These are phyloP conservation scores for Caryopteris hybrid DNA, from an alignment of 305 asterid species.

Conservation along the genomic window DNA sequence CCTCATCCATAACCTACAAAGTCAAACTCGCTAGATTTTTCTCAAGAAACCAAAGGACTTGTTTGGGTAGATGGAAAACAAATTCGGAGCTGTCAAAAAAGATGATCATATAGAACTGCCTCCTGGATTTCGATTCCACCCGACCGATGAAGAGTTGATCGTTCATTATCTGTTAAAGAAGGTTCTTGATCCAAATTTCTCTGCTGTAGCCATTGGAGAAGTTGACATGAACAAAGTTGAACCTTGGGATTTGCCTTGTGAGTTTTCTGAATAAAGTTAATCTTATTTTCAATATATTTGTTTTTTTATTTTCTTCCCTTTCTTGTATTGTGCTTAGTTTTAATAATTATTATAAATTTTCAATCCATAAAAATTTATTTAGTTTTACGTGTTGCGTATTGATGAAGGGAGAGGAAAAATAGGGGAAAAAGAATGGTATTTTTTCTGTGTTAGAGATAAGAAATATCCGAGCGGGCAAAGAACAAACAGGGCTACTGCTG, in stretches of 20 bases:
- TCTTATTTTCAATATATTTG: background rate
- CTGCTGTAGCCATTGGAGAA: constrained; percentile 42
- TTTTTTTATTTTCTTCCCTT: background rate
- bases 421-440: constrained; percentile 57
- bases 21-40: background rate
- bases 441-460: constrained; percentile 49
- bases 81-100: constrained; percentile 15
- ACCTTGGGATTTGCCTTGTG: constrained; percentile 60
- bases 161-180: constrained; percentile 41
- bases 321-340: too few relatives aligned
- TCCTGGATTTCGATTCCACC: constrained; percentile 58
- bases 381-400: background rate
- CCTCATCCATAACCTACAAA: too few relatives aligned
- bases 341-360: too few relatives aligned
- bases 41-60: background rate
- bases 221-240: constrained; percentile 55
- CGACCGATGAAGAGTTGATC: constrained; percentile 52
- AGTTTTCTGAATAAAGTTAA: background rate
- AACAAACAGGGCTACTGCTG: constrained; percentile 54
- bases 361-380: too few relatives aligned
- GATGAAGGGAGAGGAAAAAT: constrained; percentile 40
- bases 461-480: constrained; percentile 52
- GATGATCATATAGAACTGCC: constrained; percentile 35
- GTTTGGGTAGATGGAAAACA: constrained; percentile 26
- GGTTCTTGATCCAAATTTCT: constrained; percentile 27